A percentile compares a stretch with the other conserved stretches of the same genome.
Conservation (phyloP, 768 basidiomycete species). For the Panus rudis region DNA sequence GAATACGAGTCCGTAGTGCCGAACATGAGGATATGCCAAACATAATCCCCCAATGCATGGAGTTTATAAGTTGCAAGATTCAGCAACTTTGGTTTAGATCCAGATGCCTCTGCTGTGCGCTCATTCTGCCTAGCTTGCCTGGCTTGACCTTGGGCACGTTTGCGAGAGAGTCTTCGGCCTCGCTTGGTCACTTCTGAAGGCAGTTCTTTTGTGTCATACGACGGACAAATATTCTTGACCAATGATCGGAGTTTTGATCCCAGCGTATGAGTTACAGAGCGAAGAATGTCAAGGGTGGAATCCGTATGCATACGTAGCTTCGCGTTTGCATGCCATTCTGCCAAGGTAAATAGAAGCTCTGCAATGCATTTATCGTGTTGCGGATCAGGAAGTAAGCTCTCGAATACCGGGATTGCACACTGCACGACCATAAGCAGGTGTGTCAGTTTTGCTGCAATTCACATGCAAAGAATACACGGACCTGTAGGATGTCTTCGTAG, state of each 20-base stretch:
- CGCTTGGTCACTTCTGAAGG: conserved; percentile 17
- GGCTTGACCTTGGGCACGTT: background rate
- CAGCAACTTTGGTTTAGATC: conserved; percentile 11
- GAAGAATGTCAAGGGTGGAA: conserved; percentile 14
- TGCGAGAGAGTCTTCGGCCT: conserved; percentile 1
- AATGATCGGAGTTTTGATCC: conserved; percentile 20
- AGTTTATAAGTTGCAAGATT: conserved; percentile 29
- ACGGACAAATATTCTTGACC: conserved; percentile 15
- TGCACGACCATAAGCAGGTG: too few relatives aligned
- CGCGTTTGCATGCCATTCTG: conserved; percentile 29
- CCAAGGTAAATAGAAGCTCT: conserved; percentile 7
- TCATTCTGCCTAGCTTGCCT: background rate
- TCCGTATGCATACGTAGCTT: conserved; percentile 30
- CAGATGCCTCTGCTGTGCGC: background rate
- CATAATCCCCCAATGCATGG: conserved; percentile 31
- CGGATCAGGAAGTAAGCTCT: conserved; percentile 27
- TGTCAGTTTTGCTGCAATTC: too few relatives aligned
- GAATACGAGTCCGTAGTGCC: conserved; percentile 32
- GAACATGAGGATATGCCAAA: conserved; percentile 14
- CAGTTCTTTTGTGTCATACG: conserved; percentile 21
- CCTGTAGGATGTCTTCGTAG: conserved; percentile 13
- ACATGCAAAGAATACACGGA: too few relatives aligned
- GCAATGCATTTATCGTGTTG: conserved; percentile 13
- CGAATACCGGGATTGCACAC: conserved; percentile 33
- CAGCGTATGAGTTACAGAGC: conserved; percentile 12